phyloP scores from a whole-genome alignment of 768 basidiomycete genomes.

The Leccinum sublutescens region DNA sequence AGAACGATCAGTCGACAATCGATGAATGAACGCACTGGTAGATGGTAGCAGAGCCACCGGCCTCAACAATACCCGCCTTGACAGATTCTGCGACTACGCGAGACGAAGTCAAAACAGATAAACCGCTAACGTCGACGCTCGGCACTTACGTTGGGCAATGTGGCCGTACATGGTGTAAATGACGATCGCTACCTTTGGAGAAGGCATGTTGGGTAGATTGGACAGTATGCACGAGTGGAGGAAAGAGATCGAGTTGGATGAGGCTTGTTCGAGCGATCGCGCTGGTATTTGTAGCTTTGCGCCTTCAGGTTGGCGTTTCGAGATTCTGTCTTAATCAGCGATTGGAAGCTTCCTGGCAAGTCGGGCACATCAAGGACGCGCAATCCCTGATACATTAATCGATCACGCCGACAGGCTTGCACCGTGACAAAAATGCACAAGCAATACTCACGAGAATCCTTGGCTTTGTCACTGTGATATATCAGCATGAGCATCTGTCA shows the following conservation, averaged over 20 bases:
- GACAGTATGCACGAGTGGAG: background rate
- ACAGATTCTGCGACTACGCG: constrained; percentile 60
- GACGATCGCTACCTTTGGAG: constrained; percentile 60
- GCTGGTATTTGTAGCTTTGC: constrained; percentile 15
- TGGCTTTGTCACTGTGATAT: background rate
- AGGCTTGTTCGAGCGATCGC: background rate
- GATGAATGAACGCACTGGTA: constrained; percentile 47
- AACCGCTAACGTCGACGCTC: background rate
- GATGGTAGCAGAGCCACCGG: constrained; percentile 52
- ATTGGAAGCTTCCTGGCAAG: background rate
- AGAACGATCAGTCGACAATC: background rate
- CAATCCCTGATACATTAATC: background rate
- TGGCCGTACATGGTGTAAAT: constrained; percentile 78
- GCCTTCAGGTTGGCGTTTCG: background rate
- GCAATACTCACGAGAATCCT: constrained; percentile 13
- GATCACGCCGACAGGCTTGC: background rate
- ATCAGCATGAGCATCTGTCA: background rate
- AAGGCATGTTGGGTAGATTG: constrained; percentile 36
- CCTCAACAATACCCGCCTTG: constrained; percentile 43
- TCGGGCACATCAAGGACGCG: constrained; percentile 13
- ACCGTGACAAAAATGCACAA: constrained; percentile 10
- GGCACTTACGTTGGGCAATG: constrained; percentile 58
- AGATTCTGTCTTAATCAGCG: constrained; percentile 2
- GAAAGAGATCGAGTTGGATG: background rate
- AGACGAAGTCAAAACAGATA: constrained; percentile 1